Evolutionary conservation across 345 rosid species (phyloP).

Genomic region (Murraya koenigii): DNA sequence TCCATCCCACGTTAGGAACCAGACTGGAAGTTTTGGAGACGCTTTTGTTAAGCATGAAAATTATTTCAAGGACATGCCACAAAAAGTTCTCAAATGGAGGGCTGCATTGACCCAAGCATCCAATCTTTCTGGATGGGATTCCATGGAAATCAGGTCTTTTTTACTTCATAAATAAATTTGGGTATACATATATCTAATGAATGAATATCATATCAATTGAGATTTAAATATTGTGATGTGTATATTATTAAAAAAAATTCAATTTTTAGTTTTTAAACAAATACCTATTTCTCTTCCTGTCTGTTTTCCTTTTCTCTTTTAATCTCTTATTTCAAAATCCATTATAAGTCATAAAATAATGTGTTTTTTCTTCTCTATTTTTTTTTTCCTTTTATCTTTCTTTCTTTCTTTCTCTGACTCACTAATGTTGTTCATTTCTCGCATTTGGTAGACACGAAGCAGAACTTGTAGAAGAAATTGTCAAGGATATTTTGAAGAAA

Average conservation of each 20-base stretch:
- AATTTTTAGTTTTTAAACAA: too few relatives aligned
- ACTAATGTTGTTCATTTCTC: too few relatives aligned
- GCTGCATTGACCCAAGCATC: neutral
- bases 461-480: neutral
- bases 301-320: too few relatives aligned
- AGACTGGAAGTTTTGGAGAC: neutral
- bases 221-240: too few relatives aligned
- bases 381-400: neutral
- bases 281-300: too few relatives aligned
- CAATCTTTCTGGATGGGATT: constrained; percentile 1
- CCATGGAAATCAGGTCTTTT: neutral
- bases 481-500: neutral
- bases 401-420: too few relatives aligned
- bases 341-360: too few relatives aligned
- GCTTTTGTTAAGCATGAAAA: neutral
- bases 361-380: neutral
- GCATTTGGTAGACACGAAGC: neutral
- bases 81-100: neutral
- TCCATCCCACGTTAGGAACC: neutral
- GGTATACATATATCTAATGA: too few relatives aligned
- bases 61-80: neutral
- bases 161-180: neutral
- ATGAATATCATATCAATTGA: too few relatives aligned
- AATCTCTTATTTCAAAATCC: too few relatives aligned
- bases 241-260: too few relatives aligned